phyloP scores from a whole-genome alignment of 139 green algal species.

The Medakamo hakoo region DNA sequence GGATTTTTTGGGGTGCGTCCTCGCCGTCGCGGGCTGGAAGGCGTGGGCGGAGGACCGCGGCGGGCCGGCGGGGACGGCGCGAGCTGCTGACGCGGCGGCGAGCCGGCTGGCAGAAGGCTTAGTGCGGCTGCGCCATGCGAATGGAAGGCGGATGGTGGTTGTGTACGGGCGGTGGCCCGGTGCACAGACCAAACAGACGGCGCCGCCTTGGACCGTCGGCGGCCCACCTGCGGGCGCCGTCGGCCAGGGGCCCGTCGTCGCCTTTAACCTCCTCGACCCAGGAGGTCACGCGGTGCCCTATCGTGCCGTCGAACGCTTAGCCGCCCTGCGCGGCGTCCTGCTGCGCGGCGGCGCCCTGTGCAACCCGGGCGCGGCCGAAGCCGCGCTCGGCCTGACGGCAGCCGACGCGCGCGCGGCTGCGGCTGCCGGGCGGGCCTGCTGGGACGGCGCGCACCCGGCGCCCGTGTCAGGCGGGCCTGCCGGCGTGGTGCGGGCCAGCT shows the following conservation, averaged over 20 bases:
- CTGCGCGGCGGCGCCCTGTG: conserved; percentile 76
- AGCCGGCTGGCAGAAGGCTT: conserved; percentile 23
- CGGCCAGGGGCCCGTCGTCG: conserved; percentile 55
- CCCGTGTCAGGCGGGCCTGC: conserved; percentile 46
- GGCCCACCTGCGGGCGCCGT: not conserved
- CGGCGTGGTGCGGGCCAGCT: conserved; percentile 57
- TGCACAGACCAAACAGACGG: not conserved
- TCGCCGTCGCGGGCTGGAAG: conserved; percentile 20
- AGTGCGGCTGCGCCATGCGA: conserved; percentile 36
- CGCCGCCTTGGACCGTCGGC: not conserved
- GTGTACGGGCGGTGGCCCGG: conserved; percentile 37
- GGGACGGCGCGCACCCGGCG: conserved; percentile 51
- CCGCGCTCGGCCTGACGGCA: conserved; percentile 25
- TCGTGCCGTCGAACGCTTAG: conserved; percentile 50
- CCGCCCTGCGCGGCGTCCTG: conserved; percentile 37
- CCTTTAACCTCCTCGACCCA: conserved; percentile 62
- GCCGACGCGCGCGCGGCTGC: not conserved
- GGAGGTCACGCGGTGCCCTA: conserved; percentile 60
- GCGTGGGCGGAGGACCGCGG: too few species aligned
- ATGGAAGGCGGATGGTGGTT: conserved; percentile 23
- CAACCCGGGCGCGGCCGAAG: conserved; percentile 65
- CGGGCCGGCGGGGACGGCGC: conserved; percentile 9
- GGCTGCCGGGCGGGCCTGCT: conserved; percentile 62
- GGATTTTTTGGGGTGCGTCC: conserved; percentile 28
- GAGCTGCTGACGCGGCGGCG: conserved; percentile 9